A percentile compares a stretch with the other conserved stretches of the same genome.
phyloP scores from a whole-genome alignment of 2,329 filamentous ascomycete species.

The Elsinoe necatrix region DNA sequence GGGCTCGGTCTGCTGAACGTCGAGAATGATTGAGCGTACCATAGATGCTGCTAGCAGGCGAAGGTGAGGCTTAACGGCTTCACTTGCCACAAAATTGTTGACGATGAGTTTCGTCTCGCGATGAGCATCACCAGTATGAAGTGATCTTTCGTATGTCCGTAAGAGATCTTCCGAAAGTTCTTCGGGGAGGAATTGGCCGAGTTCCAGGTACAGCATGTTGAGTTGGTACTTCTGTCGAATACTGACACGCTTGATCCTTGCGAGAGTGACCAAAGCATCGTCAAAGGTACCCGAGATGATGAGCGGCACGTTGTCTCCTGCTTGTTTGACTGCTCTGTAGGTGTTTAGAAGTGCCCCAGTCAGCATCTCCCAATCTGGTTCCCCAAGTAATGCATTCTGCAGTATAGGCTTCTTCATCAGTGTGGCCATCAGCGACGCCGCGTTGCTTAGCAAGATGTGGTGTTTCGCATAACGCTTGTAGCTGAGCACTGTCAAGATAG shows the following conservation, averaged over 20 bases:
- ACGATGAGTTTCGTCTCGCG: not conserved
- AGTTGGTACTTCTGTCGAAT: constrained; percentile 11
- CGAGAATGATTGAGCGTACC: not conserved
- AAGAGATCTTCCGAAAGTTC: constrained; percentile 6
- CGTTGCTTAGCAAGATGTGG: not conserved
- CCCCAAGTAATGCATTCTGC: not conserved
- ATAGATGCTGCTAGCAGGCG: not conserved
- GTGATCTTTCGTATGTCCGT: constrained; percentile 2
- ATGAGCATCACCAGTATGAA: constrained; percentile 3
- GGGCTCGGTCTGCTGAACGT: constrained; percentile 10
- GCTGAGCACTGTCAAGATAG: constrained; percentile 1
- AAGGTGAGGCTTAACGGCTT: not conserved
- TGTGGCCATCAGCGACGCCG: not conserved
- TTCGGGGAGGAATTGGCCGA: constrained; percentile 9
- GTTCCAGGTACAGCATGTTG: not conserved
- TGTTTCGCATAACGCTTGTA: not conserved
- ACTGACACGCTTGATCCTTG: not conserved
- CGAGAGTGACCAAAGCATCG: not conserved
- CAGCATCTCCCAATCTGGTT: constrained; percentile 4
- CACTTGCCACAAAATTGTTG: constrained; percentile 1
- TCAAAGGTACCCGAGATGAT: not conserved
- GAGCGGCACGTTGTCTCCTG: not conserved
- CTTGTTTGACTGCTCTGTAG: not conserved
- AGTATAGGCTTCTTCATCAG: not conserved
- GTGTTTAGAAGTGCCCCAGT: constrained; percentile 2